Evolutionary conservation across 2,329 filamentous ascomycete genomes (phyloP), one percentile per base, ranked within the genome.

Genomic region (Nigrospora oryzae): DNA sequence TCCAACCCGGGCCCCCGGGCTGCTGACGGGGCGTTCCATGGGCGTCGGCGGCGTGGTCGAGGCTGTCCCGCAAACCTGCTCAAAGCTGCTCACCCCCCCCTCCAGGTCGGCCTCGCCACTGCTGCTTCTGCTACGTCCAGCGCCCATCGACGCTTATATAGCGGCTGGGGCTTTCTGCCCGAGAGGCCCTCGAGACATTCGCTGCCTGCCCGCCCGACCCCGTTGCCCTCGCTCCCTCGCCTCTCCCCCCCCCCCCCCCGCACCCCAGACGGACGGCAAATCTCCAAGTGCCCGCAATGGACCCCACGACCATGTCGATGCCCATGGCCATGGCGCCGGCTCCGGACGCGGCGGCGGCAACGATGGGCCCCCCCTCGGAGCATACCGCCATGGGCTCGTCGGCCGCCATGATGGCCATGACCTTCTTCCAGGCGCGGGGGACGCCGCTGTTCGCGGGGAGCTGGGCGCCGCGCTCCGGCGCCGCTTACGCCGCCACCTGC

Each of bases 401-500:
- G 23, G 43, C 34, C 15, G 31, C 45, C 30, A 46, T 34, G 31
- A 77, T 75, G 73, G 51, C 56, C 38, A 75, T 74, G 71, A 61
- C 66, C 47, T 79, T 78, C 62, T 73, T 71, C 49, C 75, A 71
- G 46, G 63, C 67, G 37, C 72, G 74, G 45, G 63, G 59, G 49
- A 82, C 78, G 2, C 70, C 79, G 5, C 70, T 84, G 42, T 84
- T 70, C 65, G 76, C 77, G 12, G 58, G 61, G 13, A 56, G 67
- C 38, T 84, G 80, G 79, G 74, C 76, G 3, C 81, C 81, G 1
- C 62, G 61, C 14, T 73, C 69, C 13, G 66, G 68, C 16, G 76
- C 75, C 43, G 63, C 66, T 38, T 85, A 84, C 54, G 78, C 78
- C 5, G 81, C 76, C 38, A 83, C 79, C 17, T 83, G 81, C 61